These are phyloP conservation scores for Cladosporium sp. DNA, from an alignment of 2,329 filamentous ascomycete genomes.

Conservation along the genomic window DNA sequence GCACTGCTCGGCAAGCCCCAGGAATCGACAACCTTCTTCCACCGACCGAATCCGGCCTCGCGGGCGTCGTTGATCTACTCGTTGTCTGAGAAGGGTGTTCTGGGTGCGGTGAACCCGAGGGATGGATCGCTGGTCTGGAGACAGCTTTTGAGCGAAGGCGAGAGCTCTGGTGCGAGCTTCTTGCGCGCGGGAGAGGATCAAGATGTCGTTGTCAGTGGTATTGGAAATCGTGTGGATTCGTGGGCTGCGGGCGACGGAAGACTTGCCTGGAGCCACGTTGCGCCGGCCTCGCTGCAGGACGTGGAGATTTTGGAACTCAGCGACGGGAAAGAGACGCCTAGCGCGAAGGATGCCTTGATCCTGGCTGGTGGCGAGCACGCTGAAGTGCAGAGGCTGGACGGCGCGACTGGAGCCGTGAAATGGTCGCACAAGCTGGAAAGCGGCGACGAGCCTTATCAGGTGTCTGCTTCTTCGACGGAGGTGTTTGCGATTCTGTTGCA, in stretches of 20 bases:
- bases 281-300: constrained; percentile 55
- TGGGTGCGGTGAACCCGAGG: constrained; percentile 84
- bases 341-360: constrained; percentile 62
- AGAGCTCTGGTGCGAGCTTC: constrained; percentile 36
- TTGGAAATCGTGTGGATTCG: constrained; percentile 62
- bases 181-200: constrained; percentile 73
- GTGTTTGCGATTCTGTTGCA: constrained; percentile 75
- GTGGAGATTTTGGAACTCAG: constrained; percentile 71
- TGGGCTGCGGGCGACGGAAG: constrained; percentile 82
- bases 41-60: constrained; percentile 72
- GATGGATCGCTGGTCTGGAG: constrained; percentile 83
- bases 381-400: constrained; percentile 65
- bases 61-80: constrained; percentile 89
- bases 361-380: constrained; percentile 55
- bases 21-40: constrained; percentile 85
- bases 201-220: constrained; percentile 67
- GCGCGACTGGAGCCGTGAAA: constrained; percentile 62
- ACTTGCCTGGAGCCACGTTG: constrained; percentile 64
- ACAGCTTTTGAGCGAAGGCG: constrained; percentile 54
- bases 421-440: constrained; percentile 68
- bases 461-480: constrained; percentile 60
- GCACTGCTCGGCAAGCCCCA: constrained; percentile 78
- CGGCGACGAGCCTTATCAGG: constrained; percentile 68
- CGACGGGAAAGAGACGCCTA: constrained; percentile 38
- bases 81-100: constrained; percentile 71